Conservation (phyloP, 768 basidiomycete species). For the Termitomyces sp. region DNA sequence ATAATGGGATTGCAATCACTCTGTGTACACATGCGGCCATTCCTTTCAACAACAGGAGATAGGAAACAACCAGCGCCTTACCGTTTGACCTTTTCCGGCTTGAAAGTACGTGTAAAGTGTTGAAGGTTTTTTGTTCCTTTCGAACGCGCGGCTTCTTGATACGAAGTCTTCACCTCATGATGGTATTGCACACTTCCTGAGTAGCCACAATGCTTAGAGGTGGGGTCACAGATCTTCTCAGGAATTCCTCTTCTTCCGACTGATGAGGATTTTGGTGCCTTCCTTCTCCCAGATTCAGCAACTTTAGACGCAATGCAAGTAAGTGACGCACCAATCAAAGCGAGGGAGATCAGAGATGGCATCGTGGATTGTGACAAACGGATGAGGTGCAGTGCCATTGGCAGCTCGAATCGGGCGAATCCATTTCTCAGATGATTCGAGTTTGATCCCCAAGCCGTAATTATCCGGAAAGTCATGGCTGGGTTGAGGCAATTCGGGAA, state of each 20-base stretch:
- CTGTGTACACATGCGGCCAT: slow-evolving; percentile 31
- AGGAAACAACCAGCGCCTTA: slow-evolving; percentile 18
- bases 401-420: slow-evolving; percentile 45
- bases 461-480: slow-evolving; percentile 49
- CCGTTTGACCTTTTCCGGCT: slow-evolving; percentile 56
- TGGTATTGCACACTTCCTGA: slow-evolving; percentile 31
- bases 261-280: slow-evolving; percentile 30
- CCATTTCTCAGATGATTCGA: slow-evolving; percentile 34
- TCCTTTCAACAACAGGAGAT: background rate
- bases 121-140: slow-evolving; percentile 54
- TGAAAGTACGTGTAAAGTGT: slow-evolving; percentile 61
- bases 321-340: slow-evolving; percentile 65
- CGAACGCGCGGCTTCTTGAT: slow-evolving; percentile 47
- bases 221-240: slow-evolving; percentile 34
- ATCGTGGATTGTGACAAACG: slow-evolving; percentile 61
- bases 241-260: slow-evolving; percentile 29
- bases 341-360: slow-evolving; percentile 71
- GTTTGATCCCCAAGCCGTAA: slow-evolving; percentile 49
- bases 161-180: slow-evolving; percentile 36
- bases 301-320: background rate
- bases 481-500: slow-evolving; percentile 55
- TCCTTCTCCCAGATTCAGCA: slow-evolving; percentile 25
- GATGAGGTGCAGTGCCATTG: slow-evolving; percentile 54
- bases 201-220: slow-evolving; percentile 35
- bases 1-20: slow-evolving; percentile 58